These are phyloP conservation scores for Trichoderma sp. DNA, from an alignment of 2,329 filamentous ascomycete species.

Conservation along the genomic window DNA sequence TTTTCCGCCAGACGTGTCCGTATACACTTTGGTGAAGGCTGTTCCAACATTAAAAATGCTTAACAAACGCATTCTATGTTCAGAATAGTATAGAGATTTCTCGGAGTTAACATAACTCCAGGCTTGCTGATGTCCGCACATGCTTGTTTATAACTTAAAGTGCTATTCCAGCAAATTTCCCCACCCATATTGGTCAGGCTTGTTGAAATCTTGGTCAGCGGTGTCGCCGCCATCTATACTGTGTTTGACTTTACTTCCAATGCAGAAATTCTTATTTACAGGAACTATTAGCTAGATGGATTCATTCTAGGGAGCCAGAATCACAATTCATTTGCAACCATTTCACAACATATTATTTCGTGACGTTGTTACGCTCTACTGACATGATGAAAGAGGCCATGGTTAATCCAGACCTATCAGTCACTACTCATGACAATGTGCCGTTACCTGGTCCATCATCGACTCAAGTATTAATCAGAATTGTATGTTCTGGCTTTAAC, in stretches of 20 bases:
- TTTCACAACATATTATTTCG: not conserved
- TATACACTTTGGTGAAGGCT: not conserved
- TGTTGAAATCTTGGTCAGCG: not conserved
- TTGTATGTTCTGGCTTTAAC: not conserved
- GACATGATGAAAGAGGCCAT: not conserved
- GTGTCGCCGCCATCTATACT: not conserved
- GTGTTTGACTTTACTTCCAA: not conserved
- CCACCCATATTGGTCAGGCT: not conserved
- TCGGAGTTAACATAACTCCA: not conserved
- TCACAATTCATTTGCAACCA: not conserved
- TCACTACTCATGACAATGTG: not conserved
- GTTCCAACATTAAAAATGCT: not conserved
- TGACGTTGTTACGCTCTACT: not conserved
- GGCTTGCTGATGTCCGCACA: not conserved
- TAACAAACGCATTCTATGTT: not conserved
- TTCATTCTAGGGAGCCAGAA: not conserved
- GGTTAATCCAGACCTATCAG: not conserved
- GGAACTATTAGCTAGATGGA: not conserved
- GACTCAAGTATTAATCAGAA: not conserved
- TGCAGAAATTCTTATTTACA: not conserved
- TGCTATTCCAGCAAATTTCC: not conserved
- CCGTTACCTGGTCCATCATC: not conserved
- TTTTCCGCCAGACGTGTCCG: accelerated
- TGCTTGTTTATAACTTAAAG: not conserved
- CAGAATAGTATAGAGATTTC: not conserved